phyloP scores from a whole-genome alignment of 2,329 filamentous ascomycete genomes.

The Pseudogymnoascus sp. region DNA sequence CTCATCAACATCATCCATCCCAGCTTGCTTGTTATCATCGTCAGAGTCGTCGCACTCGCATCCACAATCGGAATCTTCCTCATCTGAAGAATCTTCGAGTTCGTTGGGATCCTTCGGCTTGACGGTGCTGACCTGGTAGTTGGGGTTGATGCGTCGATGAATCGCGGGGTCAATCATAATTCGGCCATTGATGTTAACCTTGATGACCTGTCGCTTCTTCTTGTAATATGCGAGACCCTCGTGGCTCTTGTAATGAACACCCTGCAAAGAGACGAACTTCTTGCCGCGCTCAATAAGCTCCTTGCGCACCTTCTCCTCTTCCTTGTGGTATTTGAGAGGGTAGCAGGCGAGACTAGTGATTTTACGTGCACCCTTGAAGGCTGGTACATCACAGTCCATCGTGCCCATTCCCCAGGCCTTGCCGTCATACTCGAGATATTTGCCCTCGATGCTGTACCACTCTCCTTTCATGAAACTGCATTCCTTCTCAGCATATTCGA shows the following conservation, averaged over 20 bases:
- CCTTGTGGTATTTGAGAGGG: constrained; percentile 71
- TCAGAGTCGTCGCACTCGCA: constrained; percentile 33
- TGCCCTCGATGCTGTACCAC: constrained; percentile 68
- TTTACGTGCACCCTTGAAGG: constrained; percentile 73
- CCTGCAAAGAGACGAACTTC: constrained; percentile 72
- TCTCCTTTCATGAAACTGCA: constrained; percentile 60
- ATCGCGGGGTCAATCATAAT: constrained; percentile 82
- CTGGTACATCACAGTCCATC: constrained; percentile 58
- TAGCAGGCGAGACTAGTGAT: constrained; percentile 72
- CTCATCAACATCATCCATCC: constrained; percentile 21
- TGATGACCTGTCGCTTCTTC: constrained; percentile 64
- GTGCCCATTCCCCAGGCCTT: constrained; percentile 73
- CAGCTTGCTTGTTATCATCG: constrained; percentile 28
- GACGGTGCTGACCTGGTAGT: constrained; percentile 69
- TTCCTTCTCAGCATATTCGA: constrained; percentile 66
- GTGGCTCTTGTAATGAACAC: constrained; percentile 74
- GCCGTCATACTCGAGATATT: constrained; percentile 81
- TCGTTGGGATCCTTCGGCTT: constrained; percentile 62
- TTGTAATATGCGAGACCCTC: constrained; percentile 81
- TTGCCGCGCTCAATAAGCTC: constrained; percentile 72
- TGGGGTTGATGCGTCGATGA: constrained; percentile 76
- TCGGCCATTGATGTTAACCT: constrained; percentile 77
- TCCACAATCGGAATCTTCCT: constrained; percentile 36
- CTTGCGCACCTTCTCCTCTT: constrained; percentile 53
- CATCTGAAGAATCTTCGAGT: constrained; percentile 40